A percentile compares a stretch with the other conserved stretches of the same genome.
Conservation (phyloP, 345 rosid species). For the Theobroma cacao region DNA sequence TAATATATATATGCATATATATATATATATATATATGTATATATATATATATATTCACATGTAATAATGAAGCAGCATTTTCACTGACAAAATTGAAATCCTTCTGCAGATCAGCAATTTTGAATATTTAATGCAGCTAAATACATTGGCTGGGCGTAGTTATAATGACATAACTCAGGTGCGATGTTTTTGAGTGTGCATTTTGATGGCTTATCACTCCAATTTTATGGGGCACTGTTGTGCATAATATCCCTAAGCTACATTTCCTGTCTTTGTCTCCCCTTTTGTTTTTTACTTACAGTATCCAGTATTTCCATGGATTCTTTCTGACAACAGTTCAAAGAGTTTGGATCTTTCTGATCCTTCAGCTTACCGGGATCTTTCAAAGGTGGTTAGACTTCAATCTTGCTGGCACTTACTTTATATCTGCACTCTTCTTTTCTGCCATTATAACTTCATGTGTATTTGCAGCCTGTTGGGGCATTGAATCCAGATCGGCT, state of each 20-base stretch:
- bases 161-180: slow-evolving; percentile 99
- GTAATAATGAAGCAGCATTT: background rate
- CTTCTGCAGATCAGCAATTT: slow-evolving; percentile 94
- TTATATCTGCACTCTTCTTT: slow-evolving; percentile 14
- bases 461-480: slow-evolving; percentile 85
- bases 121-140: slow-evolving; percentile 93
- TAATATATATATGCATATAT: background rate
- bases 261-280: slow-evolving; percentile 8
- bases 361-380: slow-evolving; percentile 90
- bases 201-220: background rate
- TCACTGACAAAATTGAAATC: slow-evolving; percentile 6
- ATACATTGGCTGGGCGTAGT: slow-evolving; percentile 98
- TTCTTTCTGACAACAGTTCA: slow-evolving; percentile 82
- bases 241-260: background rate
- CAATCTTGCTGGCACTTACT: slow-evolving; percentile 27
- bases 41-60: background rate
- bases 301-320: slow-evolving; percentile 99
- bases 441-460: slow-evolving; percentile 20
- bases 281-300: slow-evolving; percentile 30
- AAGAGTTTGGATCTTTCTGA: slow-evolving; percentile 72
- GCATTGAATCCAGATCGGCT: slow-evolving; percentile 84
- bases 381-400: slow-evolving; percentile 71
- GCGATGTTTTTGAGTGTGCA: slow-evolving; percentile 1
- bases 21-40: no score
- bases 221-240: background rate